Evolutionary conservation across 2,329 filamentous ascomycete genomes (phyloP), one percentile per base, ranked within the genome.

Genomic region (Trichoderma semiorbis): DNA sequence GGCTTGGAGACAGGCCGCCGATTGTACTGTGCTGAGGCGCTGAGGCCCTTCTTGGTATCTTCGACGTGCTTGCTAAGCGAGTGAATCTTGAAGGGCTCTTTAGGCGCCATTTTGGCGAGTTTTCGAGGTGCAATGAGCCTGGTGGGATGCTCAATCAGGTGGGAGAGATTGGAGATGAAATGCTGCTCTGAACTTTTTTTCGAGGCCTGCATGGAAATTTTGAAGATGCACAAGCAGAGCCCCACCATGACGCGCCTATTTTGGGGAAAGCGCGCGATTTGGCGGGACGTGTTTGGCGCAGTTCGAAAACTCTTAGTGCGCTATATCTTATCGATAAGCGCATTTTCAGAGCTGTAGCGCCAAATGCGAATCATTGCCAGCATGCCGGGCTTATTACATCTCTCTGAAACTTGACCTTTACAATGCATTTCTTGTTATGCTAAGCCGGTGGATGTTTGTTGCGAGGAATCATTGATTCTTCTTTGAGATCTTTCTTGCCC

Each of bases 61-160:
- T 80, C 79, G 39, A 83, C 79, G 74, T 82, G 80, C 75, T 81
- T 78, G 73, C 63, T 80, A 65, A 83, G 78, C 28, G 81, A 83
- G 58, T 81, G 78, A 21, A 81, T 76, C 74, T 81, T 79, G 76
- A 75, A 83, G 1, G 77, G 76, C 73, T 78, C 76, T 60, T 80
- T 81, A 69, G 79, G 79, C 71, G 80, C 81, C 81, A 83, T 83
- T 73, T 75, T 78, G 73, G 74, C 73, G 71, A 73, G 62, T 53
- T 73, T 72, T 14, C 30, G 47, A 24, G 50, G 63, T 39, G 72
- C 53, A 63, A 28, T 75, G 75, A 66, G 71, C 61, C 72, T 65
- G 71, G 68, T 68, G 71, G 73, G 72, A 55, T 73, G 73, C 68
- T 76, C 75, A 78, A 78, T 76, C 72, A 34, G 63, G 65, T 67